phyloP scores from a whole-genome alignment of 2,329 filamentous ascomycete genomes.

The Trichophyton rubrum region DNA sequence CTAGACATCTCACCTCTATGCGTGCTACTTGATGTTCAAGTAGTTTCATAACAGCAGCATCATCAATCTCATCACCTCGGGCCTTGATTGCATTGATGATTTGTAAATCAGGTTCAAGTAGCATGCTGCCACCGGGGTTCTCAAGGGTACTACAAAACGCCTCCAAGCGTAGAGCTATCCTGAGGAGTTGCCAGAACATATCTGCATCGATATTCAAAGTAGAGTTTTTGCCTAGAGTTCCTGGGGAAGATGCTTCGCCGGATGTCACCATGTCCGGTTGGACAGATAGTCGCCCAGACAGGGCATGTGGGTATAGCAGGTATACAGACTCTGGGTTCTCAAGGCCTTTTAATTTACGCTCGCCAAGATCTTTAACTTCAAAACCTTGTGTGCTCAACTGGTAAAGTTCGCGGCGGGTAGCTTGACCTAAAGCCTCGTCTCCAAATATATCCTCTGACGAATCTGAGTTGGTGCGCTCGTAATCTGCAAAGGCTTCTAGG shows the following conservation, averaged over 20 bases:
- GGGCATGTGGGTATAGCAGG: conserved; percentile 81
- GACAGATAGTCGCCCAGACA: conserved; percentile 54
- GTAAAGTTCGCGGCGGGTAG: conserved; percentile 76
- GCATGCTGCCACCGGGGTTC: conserved; percentile 46
- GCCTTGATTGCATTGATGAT: conserved; percentile 62
- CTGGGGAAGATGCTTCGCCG: conserved; percentile 39
- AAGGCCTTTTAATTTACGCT: conserved; percentile 88
- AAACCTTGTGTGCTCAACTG: conserved; percentile 85
- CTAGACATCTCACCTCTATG: conserved; percentile 62
- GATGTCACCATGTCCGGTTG: conserved; percentile 39
- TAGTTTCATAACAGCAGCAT: conserved; percentile 76
- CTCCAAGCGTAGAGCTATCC: conserved; percentile 74
- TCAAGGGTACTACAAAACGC: conserved; percentile 89
- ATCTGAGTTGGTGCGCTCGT: conserved; percentile 53
- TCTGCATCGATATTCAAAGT: conserved; percentile 70
- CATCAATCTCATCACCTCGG: conserved; percentile 71
- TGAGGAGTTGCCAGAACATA: conserved; percentile 80
- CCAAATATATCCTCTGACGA: conserved; percentile 63
- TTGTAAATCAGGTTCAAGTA: conserved; percentile 72
- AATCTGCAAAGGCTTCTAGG: conserved; percentile 77
- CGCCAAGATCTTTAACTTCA: conserved; percentile 90
- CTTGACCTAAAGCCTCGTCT: conserved; percentile 59
- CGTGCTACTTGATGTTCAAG: conserved; percentile 90
- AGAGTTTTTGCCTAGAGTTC: conserved; percentile 50
- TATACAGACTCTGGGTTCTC: conserved; percentile 96